These are phyloP conservation scores for Psilocybe tampanensis DNA, from an alignment of 768 basidiomycete species.

Conservation along the genomic window DNA sequence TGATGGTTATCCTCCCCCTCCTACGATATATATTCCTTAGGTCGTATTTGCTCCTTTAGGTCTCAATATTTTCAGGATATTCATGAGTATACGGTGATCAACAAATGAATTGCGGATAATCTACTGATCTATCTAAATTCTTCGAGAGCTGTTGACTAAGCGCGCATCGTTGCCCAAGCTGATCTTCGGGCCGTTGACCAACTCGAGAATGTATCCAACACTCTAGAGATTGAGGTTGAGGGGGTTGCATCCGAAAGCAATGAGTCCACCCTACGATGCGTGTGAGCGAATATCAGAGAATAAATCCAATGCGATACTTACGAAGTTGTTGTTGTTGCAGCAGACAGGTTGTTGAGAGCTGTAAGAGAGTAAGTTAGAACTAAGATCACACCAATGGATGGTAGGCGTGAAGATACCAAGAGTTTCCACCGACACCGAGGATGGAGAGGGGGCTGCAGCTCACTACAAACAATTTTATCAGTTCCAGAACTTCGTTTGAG, in stretches of 20 bases:
- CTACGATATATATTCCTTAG: no score
- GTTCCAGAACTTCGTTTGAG: neutral
- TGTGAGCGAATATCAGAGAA: neutral
- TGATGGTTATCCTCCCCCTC: no score
- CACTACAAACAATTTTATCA: neutral
- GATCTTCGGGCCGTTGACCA: neutral
- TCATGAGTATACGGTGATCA: neutral
- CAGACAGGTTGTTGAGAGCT: neutral
- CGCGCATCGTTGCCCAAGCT: neutral
- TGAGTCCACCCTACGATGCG: constrained; percentile 10
- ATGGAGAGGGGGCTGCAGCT: constrained; percentile 3
- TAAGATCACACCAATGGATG: neutral
- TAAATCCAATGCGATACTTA: neutral
- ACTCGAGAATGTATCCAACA: neutral
- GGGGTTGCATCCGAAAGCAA: constrained; percentile 16
- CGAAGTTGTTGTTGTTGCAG: constrained; percentile 5
- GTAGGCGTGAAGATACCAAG: neutral
- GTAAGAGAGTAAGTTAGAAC: neutral
- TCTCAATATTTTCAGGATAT: neutral
- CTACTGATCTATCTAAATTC: neutral
- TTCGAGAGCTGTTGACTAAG: neutral
- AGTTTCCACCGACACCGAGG: constrained; percentile 1
- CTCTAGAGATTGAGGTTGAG: constrained; percentile 18
- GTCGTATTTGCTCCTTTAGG: no score
- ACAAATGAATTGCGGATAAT: neutral